These are phyloP conservation scores for Aurantiochytrium sp. DNA, from an alignment of 108 stramenopile species.

Conservation along the genomic window DNA sequence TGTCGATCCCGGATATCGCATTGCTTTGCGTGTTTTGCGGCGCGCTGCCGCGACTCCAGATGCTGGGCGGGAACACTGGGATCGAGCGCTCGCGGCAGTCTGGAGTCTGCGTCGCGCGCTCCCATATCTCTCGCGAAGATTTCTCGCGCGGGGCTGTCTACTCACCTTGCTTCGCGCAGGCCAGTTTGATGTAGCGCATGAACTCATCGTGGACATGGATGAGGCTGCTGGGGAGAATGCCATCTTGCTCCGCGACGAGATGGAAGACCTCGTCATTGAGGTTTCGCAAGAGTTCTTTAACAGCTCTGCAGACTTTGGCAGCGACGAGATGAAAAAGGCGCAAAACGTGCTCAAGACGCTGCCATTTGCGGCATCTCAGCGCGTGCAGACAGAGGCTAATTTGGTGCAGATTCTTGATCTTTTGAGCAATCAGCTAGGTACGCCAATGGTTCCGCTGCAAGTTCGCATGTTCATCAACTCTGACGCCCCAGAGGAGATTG, in stretches of 20 bases:
- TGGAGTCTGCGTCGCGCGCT: not conserved
- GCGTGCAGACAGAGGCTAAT: not conserved
- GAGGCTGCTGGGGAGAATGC: not conserved
- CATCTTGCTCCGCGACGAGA: not conserved
- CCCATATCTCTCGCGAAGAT: not conserved
- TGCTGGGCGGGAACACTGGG: not conserved
- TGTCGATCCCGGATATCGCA: not conserved
- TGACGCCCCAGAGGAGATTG: not conserved
- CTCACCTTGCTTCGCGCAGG: not conserved
- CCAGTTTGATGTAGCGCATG: not conserved
- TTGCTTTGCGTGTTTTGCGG: not conserved
- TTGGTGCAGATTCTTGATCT: not conserved
- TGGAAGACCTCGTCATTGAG: not conserved
- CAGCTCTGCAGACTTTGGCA: not conserved
- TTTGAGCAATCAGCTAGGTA: not conserved
- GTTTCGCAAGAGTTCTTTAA: not conserved
- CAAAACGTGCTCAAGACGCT: not conserved
- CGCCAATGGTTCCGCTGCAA: conserved; percentile 6
- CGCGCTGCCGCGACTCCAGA: not conserved
- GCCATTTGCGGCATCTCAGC: not conserved
- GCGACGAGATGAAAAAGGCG: not conserved
- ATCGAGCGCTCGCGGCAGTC: not conserved
- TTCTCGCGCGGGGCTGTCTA: not conserved
- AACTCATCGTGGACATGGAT: not conserved
- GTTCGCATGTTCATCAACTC: not conserved